Evolutionary conservation across 192 early-diverging fungal species (phyloP).

Genomic region (Coemansia sp.): DNA sequence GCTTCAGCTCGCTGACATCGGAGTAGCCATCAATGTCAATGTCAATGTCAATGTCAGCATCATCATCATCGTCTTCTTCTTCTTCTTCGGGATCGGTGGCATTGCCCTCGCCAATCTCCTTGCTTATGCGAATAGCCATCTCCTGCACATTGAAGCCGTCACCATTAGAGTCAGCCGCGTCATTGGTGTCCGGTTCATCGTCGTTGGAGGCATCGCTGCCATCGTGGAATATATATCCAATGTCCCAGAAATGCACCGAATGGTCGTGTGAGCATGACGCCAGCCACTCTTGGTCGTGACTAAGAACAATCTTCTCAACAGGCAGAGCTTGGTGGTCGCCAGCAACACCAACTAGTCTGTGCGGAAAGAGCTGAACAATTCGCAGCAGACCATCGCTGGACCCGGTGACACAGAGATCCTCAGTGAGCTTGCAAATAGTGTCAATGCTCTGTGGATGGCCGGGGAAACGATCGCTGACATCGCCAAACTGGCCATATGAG

Average conservation of each 20-base stretch:
- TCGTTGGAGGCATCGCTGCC: conserved; percentile 38
- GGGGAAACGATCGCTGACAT: conserved; percentile 89
- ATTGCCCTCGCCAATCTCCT: conserved; percentile 19
- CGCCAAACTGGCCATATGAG: conserved; percentile 89
- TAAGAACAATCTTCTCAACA: conserved; percentile 78
- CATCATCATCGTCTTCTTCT: conserved; percentile 1
- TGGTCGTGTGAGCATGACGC: conserved; percentile 87
- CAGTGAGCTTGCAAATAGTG: conserved; percentile 80
- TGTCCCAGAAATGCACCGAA: conserved; percentile 87
- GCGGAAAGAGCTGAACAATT: conserved; percentile 86
- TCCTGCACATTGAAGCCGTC: conserved; percentile 40
- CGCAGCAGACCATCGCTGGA: conserved; percentile 89
- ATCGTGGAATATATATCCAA: conserved; percentile 62
- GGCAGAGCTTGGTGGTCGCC: conserved; percentile 90
- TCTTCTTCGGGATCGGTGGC: background rate
- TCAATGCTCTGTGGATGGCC: conserved; percentile 94
- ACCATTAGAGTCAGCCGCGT: background rate
- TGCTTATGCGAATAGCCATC: conserved; percentile 48
- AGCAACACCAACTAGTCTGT: conserved; percentile 85
- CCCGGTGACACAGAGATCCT: conserved; percentile 85
- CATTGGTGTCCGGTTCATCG: conserved; percentile 7
- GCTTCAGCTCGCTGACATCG: conserved; percentile 38
- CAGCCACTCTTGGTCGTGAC: conserved; percentile 72
- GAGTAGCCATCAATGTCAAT: conserved; percentile 48
- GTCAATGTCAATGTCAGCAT: conserved; percentile 15